phyloP scores from a whole-genome alignment of 306 rosid genomes.

The Dalbergia cochinchinensis region DNA sequence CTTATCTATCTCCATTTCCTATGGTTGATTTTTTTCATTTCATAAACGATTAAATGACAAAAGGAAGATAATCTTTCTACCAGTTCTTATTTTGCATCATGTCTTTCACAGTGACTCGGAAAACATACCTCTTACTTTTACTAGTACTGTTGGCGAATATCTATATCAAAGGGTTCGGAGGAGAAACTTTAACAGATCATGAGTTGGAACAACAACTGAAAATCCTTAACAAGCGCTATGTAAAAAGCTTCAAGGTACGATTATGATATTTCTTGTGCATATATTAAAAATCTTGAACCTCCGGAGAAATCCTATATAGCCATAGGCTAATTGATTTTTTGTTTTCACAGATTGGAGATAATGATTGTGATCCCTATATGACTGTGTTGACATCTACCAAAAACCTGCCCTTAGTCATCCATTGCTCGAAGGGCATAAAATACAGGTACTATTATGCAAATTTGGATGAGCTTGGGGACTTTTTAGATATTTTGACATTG shows the following conservation, averaged over 20 bases:
- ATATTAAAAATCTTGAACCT: neutral
- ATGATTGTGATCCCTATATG: constrained; percentile 25
- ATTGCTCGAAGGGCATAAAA: constrained; percentile 41
- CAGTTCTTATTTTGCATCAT: neutral
- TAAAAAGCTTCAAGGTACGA: constrained; percentile 11
- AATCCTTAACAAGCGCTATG: neutral
- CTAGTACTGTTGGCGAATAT: neutral
- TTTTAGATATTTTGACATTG: too few relatives aligned
- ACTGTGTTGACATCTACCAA: constrained; percentile 43
- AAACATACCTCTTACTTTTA: neutral
- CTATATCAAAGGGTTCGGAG: neutral
- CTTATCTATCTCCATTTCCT: too few relatives aligned
- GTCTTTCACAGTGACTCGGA: neutral
- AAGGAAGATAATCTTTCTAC: neutral
- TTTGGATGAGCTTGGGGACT: too few relatives aligned
- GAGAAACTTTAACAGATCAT: neutral
- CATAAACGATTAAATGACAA: neutral
- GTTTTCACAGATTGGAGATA: neutral
- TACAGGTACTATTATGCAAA: constrained; percentile 31
- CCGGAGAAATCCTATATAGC: neutral
- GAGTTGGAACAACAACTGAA: constrained; percentile 10
- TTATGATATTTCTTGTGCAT: neutral
- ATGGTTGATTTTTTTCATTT: too few relatives aligned
- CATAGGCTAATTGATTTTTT: neutral
- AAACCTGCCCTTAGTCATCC: constrained; percentile 50